Evolutionary conservation across 1,139 yeast species (phyloP).

Genomic region (Suhomyces choctaworum): DNA sequence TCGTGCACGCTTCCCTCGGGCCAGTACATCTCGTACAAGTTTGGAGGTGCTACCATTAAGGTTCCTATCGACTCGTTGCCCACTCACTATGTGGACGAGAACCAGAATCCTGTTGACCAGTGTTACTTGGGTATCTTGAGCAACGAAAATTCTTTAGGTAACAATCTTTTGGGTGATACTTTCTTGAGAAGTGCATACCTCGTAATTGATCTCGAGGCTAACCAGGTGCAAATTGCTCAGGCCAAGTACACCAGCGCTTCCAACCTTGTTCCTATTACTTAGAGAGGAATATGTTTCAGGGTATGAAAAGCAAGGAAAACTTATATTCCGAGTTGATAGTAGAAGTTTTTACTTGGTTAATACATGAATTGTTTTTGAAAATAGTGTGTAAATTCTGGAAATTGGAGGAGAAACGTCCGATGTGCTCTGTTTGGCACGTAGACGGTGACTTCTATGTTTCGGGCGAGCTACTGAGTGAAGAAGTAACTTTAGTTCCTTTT

Average conservation of each 20-base stretch:
- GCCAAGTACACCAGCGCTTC: conserved; percentile 10
- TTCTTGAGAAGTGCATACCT: conserved; percentile 33
- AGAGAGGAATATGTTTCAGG: too few species aligned
- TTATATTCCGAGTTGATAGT: too few species aligned
- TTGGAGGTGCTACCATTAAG: conserved; percentile 6
- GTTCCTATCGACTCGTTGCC: conserved; percentile 12
- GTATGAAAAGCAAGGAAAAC: too few species aligned
- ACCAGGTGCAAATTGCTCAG: conserved; percentile 27
- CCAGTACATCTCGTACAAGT: conserved; percentile 4
- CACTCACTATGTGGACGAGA: background rate
- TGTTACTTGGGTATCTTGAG: conserved; percentile 7
- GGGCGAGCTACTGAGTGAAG: too few species aligned
- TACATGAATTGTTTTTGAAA: too few species aligned
- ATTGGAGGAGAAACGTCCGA: too few species aligned
- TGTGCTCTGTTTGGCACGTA: too few species aligned
- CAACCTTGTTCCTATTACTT: conserved; percentile 4
- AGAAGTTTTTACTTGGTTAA: too few species aligned
- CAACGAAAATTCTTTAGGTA: background rate
- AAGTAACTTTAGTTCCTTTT: too few species aligned
- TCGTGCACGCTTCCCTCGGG: conserved; percentile 5
- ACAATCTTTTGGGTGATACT: conserved; percentile 27
- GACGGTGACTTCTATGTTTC: too few species aligned
- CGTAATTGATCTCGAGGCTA: conserved; percentile 31
- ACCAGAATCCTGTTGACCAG: background rate
- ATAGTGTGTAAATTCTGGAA: too few species aligned